Base-by-base conservation (phyloP, 2,329 filamentous ascomycete genomes). In the Chaetomiaceae sp. region DNA sequence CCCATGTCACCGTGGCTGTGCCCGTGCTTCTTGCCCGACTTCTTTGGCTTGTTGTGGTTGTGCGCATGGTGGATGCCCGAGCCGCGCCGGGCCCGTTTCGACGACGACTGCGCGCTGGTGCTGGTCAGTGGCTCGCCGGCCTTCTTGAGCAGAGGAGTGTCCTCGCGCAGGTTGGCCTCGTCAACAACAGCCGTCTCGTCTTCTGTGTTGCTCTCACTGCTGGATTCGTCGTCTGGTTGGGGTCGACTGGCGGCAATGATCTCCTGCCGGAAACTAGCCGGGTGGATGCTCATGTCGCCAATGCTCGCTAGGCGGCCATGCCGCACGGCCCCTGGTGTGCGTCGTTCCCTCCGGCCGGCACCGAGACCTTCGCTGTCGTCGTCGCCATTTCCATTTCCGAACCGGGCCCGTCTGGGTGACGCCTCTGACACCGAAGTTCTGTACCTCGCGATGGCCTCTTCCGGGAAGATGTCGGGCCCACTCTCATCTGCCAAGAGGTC, bases 1-100 rank as follows among this genome's bases (percentile, higher is more conserved):
- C 96, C 96, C 76, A 99, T 86, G 66, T 99, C 91, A 54, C 76
- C 85, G 67, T 95, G 90, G 58, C 75, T 88, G 68, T 95, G 90
- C 27, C 87, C 82, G 61, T 87, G 82, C 25, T 84, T 80, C 56
- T 81, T 79, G 55, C 74, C 69, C 13, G 76, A 68, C 52, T 86
- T 79, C 63, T 82, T 84, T 1, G 89, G 86, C 61, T 91, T 81
- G 53, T 78, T 85, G 69, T 97, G 94, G 65, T 91, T 89, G 71
- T 96, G 92, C 48, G 80, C 76, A 37, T 78, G 74, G 68, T 95
- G 89, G 46, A 79, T 68, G 10, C 73, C 75, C 7, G 79, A 82
- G 59, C 80, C 78, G 18, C 73, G 67, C 33, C 74, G 68, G 30
- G 69, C 59, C 23, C 69, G 68, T 46, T 57, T 65, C 16, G 60